Evolutionary conservation across 768 basidiomycete species (phyloP).

Genomic region (Naganishia onofrii): DNA sequence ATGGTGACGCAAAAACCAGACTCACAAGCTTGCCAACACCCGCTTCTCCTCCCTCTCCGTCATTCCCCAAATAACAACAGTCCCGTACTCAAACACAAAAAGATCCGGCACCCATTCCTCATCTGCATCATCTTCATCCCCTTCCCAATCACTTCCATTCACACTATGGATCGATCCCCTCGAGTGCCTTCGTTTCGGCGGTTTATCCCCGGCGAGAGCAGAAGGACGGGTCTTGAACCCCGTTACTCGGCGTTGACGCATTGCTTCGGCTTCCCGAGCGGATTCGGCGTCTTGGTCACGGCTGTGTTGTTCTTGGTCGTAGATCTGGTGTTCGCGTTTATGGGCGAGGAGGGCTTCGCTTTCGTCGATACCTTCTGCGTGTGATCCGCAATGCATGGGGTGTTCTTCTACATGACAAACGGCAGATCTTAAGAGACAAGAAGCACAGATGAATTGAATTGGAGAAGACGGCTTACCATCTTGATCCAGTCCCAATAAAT

Average conservation of each 20-base stretch:
- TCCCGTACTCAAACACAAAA: conserved; percentile 90
- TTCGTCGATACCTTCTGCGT: conserved; percentile 32
- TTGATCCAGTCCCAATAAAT: conserved; percentile 44
- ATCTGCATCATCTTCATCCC: conserved; percentile 45
- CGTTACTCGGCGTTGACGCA: conserved; percentile 34
- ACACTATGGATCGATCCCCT: conserved; percentile 34
- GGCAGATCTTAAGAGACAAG: background rate
- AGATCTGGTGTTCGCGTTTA: conserved; percentile 29
- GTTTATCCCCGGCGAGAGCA: conserved; percentile 55
- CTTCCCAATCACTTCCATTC: conserved; percentile 35
- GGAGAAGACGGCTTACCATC: conserved; percentile 6
- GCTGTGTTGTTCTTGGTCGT: conserved; percentile 10
- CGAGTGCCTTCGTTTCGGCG: conserved; percentile 42
- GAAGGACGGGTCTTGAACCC: conserved; percentile 46
- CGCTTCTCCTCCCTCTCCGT: conserved; percentile 85
- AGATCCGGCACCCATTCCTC: conserved; percentile 62
- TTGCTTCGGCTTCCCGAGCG: conserved; percentile 14
- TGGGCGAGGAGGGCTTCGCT: conserved; percentile 26
- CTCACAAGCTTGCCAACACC: conserved; percentile 85
- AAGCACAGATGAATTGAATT: background rate
- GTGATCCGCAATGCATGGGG: conserved; percentile 19
- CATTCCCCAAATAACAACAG: conserved; percentile 98
- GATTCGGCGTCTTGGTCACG: background rate
- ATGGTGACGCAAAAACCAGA: too few relatives aligned
- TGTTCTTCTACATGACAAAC: background rate